A percentile compares a stretch with the other conserved stretches of the same genome.
These are phyloP conservation scores for Immersiporthe knoxdaviesiana DNA, from an alignment of 2,329 filamentous ascomycete genomes.

Conservation along the genomic window DNA sequence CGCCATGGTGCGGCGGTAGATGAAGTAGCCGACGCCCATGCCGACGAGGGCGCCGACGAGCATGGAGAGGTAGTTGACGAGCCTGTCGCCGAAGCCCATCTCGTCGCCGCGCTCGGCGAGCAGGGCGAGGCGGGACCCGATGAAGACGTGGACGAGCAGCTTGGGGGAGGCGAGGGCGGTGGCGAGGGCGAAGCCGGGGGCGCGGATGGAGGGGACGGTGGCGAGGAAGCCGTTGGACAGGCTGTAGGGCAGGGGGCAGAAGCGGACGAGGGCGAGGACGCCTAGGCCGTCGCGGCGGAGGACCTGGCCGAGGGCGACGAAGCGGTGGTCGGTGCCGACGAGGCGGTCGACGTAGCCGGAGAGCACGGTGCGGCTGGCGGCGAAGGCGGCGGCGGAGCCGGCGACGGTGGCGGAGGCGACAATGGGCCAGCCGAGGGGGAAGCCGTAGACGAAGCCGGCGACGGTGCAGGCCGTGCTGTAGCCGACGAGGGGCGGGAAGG, in stretches of 20 bases:
- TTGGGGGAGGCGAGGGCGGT: slow-evolving; percentile 82
- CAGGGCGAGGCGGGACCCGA: slow-evolving; percentile 79
- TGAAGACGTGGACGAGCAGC: slow-evolving; percentile 88
- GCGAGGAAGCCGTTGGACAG: slow-evolving; percentile 92
- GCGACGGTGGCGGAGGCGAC: slow-evolving; percentile 76
- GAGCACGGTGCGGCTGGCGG: slow-evolving; percentile 78
- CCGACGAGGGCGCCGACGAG: slow-evolving; percentile 72
- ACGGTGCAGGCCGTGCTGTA: slow-evolving; percentile 73
- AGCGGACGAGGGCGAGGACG: slow-evolving; percentile 85
- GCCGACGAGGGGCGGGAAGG: slow-evolving; percentile 85
- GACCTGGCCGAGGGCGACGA: slow-evolving; percentile 85
- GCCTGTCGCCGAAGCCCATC: slow-evolving; percentile 79
- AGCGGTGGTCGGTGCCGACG: slow-evolving; percentile 81
- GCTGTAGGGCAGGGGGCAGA: slow-evolving; percentile 91
- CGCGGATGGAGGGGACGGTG: slow-evolving; percentile 86
- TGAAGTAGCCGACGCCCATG: slow-evolving; percentile 76
- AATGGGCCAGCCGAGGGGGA: slow-evolving; percentile 75
- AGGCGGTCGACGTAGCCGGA: slow-evolving; percentile 77
- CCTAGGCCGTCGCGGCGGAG: slow-evolving; percentile 88
- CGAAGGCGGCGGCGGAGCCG: slow-evolving; percentile 78
- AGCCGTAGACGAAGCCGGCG: slow-evolving; percentile 59
- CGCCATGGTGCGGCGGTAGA: slow-evolving; percentile 75
- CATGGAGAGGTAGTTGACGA: slow-evolving; percentile 84
- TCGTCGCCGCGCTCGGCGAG: slow-evolving; percentile 82
- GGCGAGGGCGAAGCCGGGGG: slow-evolving; percentile 75